Evolutionary conservation across 192 early-diverging fungal genomes (phyloP).

Genomic region (Umbelopsis sp.): DNA sequence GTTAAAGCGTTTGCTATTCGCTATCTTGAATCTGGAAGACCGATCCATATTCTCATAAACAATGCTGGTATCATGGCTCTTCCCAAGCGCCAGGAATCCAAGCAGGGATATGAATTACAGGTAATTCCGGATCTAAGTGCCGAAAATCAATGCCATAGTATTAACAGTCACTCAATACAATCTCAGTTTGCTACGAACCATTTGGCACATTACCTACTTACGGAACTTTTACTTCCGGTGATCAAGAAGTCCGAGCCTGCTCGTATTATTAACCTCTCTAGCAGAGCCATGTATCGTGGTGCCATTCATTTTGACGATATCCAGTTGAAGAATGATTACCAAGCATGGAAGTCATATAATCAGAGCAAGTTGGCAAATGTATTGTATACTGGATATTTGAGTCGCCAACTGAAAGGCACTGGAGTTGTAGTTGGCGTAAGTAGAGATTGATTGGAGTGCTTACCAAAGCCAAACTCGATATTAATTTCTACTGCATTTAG

Average conservation of each 20-base stretch:
- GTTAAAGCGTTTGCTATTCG: constrained; percentile 24
- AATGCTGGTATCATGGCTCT: constrained; percentile 35
- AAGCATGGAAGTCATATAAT: background rate
- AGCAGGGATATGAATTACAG: constrained; percentile 23
- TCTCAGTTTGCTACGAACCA: constrained; percentile 23
- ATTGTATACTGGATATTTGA: constrained; percentile 4
- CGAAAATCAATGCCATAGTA: too few species aligned
- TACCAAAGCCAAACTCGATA: too few species aligned
- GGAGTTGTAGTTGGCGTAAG: constrained; percentile 11
- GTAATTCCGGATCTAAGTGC: background rate
- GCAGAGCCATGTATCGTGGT: background rate
- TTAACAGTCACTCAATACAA: too few species aligned
- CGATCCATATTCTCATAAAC: constrained; percentile 35
- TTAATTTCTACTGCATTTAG: background rate
- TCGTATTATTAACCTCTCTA: constrained; percentile 15
- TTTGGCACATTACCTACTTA: constrained; percentile 22
- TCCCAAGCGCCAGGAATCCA: background rate
- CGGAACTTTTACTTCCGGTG: constrained; percentile 17
- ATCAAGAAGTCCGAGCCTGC: constrained; percentile 11
- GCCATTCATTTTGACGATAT: constrained; percentile 21
- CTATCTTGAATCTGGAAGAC: constrained; percentile 19
- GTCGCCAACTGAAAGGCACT: background rate
- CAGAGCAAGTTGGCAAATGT: constrained; percentile 25
- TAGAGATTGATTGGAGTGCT: background rate
- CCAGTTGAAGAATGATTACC: constrained; percentile 1